A percentile compares a stretch with the other conserved stretches of the same genome.
These are phyloP conservation scores for Cryphonectria carpinicola DNA, from an alignment of 2,329 filamentous ascomycete genomes.

Conservation along the genomic window DNA sequence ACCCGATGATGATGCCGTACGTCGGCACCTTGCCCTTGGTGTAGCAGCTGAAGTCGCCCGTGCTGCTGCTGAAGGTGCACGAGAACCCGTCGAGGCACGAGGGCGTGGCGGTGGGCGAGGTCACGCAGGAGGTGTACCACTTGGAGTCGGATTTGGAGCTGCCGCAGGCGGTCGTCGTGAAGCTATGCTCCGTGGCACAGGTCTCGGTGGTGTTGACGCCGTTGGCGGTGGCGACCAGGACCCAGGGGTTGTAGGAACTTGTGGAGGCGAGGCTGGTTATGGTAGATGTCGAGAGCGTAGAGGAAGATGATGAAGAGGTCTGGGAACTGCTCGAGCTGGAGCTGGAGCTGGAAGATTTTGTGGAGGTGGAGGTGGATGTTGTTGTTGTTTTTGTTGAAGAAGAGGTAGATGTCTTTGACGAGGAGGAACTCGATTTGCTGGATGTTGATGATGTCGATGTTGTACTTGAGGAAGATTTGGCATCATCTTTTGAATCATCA, in stretches of 20 bases:
- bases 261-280: conserved; percentile 25
- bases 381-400: not conserved
- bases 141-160: conserved; percentile 38
- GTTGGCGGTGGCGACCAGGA: conserved; percentile 26
- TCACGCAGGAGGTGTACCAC: conserved; percentile 42
- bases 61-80: conserved; percentile 48
- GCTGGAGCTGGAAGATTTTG: not conserved
- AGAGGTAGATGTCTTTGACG: not conserved
- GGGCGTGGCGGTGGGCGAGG: conserved; percentile 39
- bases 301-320: not conserved
- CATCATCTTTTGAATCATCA: conserved; percentile 30
- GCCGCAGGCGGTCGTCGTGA: conserved; percentile 45
- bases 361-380: not conserved
- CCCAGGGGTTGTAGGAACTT: conserved; percentile 24
- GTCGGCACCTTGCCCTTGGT: conserved; percentile 45
- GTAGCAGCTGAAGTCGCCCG: conserved; percentile 49
- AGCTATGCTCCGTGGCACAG: conserved; percentile 44
- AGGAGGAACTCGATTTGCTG: not conserved
- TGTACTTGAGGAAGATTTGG: conserved; percentile 26
- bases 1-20: conserved; percentile 52
- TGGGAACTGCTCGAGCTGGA: not conserved
- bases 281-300: conserved; percentile 6
- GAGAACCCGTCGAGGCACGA: conserved; percentile 49
- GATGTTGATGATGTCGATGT: not conserved
- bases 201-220: conserved; percentile 31